Percentiles rank a stretch among this genome's conserved stretches.
phyloP scores from a whole-genome alignment of 139 green algal genomes.

The Chlorella sp. region DNA sequence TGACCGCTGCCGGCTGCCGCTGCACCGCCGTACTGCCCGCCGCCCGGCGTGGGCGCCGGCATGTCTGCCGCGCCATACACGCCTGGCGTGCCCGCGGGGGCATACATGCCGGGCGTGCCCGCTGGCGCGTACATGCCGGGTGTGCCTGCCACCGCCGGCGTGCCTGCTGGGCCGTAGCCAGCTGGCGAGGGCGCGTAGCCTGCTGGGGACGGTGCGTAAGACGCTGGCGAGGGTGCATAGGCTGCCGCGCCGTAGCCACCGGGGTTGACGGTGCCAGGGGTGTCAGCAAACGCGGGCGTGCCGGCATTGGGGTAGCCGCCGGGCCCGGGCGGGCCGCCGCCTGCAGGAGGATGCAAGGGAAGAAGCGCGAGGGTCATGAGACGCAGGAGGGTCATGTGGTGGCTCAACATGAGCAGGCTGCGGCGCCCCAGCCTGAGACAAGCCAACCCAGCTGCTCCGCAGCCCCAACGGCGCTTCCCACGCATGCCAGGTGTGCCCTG shows the following conservation, averaged over 20 bases:
- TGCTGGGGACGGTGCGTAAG: background rate
- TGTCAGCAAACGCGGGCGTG: conserved; percentile 30
- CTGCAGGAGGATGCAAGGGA: background rate
- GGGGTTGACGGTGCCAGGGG: conserved; percentile 29
- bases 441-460: too few species aligned
- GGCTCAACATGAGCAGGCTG: too few species aligned
- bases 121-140: conserved; percentile 15
- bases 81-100: background rate
- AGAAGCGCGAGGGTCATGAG: background rate
- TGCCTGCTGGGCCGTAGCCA: conserved; percentile 4
- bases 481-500: background rate
- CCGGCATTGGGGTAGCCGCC: conserved; percentile 30
- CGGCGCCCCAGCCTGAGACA: too few species aligned
- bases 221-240: background rate
- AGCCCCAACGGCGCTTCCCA: too few species aligned
- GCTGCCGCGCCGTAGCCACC: conserved; percentile 18
- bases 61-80: conserved; percentile 8
- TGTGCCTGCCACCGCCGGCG: background rate
- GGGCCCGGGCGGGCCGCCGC: background rate
- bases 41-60: conserved; percentile 15
- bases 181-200: conserved; percentile 11
- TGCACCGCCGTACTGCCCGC: background rate
- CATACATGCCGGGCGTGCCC: conserved; percentile 28
- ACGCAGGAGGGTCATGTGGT: too few species aligned
- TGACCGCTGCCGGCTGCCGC: background rate